A percentile compares a stretch with the other conserved stretches of the same genome.
Conservation (phyloP, 345 rosid species). For the Gossypium herbaceum region DNA sequence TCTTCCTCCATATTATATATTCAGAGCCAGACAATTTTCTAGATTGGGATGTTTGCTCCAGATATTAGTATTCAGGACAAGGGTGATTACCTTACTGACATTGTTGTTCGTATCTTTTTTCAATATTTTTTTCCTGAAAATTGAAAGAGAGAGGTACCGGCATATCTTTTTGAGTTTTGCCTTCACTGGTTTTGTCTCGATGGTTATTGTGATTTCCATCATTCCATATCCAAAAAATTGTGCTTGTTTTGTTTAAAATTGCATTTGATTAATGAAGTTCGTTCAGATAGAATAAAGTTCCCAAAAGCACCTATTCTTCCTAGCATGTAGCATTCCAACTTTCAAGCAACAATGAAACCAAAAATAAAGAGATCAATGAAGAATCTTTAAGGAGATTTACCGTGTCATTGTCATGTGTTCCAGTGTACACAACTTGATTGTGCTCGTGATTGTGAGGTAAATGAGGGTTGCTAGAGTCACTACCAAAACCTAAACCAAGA, state of each 20-base stretch:
- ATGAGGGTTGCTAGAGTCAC: slow-evolving; percentile 80
- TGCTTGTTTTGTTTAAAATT: slow-evolving; percentile 1
- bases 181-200: not conserved
- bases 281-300: not conserved
- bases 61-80: not conserved
- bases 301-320: not conserved
- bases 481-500: slow-evolving; percentile 66
- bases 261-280: not conserved
- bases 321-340: slow-evolving; percentile 4
- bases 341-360: not conserved
- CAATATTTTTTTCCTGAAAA: not conserved
- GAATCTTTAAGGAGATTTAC: slow-evolving; percentile 32
- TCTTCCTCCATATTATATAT: not conserved
- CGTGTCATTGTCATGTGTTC: slow-evolving; percentile 96
- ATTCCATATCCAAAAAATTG: not conserved
- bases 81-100: not conserved
- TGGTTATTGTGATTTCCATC: not conserved
- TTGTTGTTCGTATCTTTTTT: not conserved
- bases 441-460: slow-evolving; percentile 87
- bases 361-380: not conserved
- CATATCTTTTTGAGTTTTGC: not conserved
- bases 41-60: not conserved
- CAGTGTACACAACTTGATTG: slow-evolving; percentile 95
- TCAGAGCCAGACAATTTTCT: not conserved
- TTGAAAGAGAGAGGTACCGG: not conserved